Percentiles rank a stretch among this genome's conserved stretches.
phyloP scores from a whole-genome alignment of 441 rosid species.

The Sinapis alba region DNA sequence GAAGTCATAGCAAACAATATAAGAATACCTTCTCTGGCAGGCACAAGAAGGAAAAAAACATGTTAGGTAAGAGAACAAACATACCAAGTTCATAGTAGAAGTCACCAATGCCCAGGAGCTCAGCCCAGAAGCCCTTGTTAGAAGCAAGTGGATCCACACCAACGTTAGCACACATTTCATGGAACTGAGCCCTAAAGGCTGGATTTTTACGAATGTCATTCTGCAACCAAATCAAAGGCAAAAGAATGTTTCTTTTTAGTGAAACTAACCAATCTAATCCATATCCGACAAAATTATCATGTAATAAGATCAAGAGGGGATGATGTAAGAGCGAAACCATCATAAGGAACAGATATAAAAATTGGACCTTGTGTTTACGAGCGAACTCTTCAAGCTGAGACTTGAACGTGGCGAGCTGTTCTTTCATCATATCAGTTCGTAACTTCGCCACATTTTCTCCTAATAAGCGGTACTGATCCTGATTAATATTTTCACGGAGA shows the following conservation, averaged over 20 bases:
- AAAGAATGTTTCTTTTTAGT: not conserved
- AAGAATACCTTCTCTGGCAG: not conserved
- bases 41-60: not conserved
- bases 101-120: slow-evolving; percentile 90
- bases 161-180: slow-evolving; percentile 94
- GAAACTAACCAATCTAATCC: not conserved
- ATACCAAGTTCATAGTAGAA: slow-evolving; percentile 92
- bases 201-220: slow-evolving; percentile 91
- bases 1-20: not conserved
- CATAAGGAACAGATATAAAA: not conserved
- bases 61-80: not conserved
- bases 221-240: slow-evolving; percentile 45
- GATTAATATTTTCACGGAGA: not conserved
- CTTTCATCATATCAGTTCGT: slow-evolving; percentile 91
- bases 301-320: not conserved
- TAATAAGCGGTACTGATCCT: slow-evolving; percentile 68
- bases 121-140: slow-evolving; percentile 94
- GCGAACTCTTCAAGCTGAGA: slow-evolving; percentile 93
- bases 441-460: slow-evolving; percentile 96
- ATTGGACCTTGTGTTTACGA: slow-evolving; percentile 81
- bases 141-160: slow-evolving; percentile 97
- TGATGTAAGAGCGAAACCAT: not conserved
- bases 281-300: not conserved
- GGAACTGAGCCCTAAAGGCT: slow-evolving; percentile 85
- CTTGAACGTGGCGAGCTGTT: slow-evolving; percentile 87